Base-by-base conservation (phyloP, 1,139 yeast genomes). In the Geotrichum aggregatum region DNA sequence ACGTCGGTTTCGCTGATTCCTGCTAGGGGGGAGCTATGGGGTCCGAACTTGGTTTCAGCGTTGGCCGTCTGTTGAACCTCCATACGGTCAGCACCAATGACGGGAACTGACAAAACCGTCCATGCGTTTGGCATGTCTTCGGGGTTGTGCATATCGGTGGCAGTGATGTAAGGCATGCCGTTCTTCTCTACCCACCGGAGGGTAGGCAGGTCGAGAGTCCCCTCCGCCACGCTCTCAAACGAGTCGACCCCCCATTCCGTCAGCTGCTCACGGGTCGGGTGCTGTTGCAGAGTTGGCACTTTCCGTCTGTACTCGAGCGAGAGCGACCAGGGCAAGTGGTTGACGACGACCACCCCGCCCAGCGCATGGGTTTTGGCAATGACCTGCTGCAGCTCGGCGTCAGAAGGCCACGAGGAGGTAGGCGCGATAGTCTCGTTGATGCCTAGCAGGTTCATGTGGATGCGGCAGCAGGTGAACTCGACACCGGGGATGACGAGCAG, bases 401-500 rank as follows among this genome's bases (percentile, higher is more conserved):
- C 62, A 2, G 56, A 28, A 2, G 64, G 65, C 57, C 56, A 58
- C 11, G 61, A 45, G 3, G 43, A 42, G 1, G 59, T 22, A 3
- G 65, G 64, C 22, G 42, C 39, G 28, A 61, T 57, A 8, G 63
- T 59, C 44, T 58, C 61, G 40, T 59, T 59, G 10, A 61, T 56
- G 10, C 65, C 65, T n/a, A 62, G 42, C 22, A 62, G 55, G 52
- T 63, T 62, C 66, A 62, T 62, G 50, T 62, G 65, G 35, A 62
- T 61, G 2, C 66, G 52, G 46, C 66, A 62, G 45, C 65, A 62
- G 2, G 64, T 58, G 48, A 51, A 62, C 43, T 62, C 66, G 33
- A 62, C 56, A 1, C 65, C 66, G 3, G 66, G 66, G 24, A 62
- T 56, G 2, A 62, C 64, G 30, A 61, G 47, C 2, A 60, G 41